Evolutionary conservation across 2,329 filamentous ascomycete genomes (phyloP), one percentile per base, ranked within the genome.

Genomic region (Fusarium nygamai): DNA sequence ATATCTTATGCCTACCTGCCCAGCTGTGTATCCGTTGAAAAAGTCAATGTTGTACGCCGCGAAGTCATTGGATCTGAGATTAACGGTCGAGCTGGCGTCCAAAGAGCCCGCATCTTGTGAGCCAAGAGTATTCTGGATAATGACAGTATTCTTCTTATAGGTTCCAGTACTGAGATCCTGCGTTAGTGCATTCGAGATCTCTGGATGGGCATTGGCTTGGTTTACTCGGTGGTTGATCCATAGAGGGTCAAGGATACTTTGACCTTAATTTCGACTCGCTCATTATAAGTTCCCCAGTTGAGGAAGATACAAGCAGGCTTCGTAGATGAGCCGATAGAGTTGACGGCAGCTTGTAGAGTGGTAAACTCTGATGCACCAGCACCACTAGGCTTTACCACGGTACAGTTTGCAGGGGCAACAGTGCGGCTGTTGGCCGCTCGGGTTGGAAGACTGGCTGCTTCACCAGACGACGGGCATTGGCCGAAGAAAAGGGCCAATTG

Each of bases 401-500:
- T 50, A 19, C 47, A 50, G 1, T 33, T 17, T 3, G 16, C 29
- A 4, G 47, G 20, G 3, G 47, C 29, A 13, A n/a, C 29, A 5
- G 29, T 50, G 47, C 29, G 29, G n/a, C 20, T n/a, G 4, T 50
- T 17, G 20, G 6, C 47, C 16, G 29, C 16, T 17, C 47, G 29
- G 8, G 3, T 33, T 17, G 10, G 5, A 50, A 50, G 27, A 3
- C 29, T 50, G 10, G 47, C 29, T 33, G 29, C 47, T n/a, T 50
- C 14, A 13, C 22, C 29, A 0, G 16, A 33, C 13, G 16, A 31
- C 13, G 1, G 16, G 13, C 10, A 2, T n/a, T 13, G 20, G 0
- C 20, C 5, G 22, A 50, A 1, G 8, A 50, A 13, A n/a, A 50
- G 1, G 3, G 16, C 11, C 29, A 19, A 19, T 5, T 19, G 29